Percentiles rank a stretch among this genome's conserved stretches.
phyloP scores from a whole-genome alignment of 2,329 filamentous ascomycete species.

The Neofusicoccum kwambonambiense region DNA sequence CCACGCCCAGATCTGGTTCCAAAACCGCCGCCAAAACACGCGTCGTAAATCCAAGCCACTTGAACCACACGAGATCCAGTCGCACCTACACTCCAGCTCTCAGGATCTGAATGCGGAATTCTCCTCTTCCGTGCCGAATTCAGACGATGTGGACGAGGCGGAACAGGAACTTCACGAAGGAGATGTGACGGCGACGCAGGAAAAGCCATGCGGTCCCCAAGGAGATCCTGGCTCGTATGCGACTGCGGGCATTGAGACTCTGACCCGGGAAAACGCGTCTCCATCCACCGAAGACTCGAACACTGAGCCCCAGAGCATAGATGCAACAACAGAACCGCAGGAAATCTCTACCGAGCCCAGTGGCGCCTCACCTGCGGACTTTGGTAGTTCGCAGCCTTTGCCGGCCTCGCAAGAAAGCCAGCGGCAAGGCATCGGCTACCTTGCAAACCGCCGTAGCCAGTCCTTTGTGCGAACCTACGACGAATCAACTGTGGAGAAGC shows the following conservation, averaged over 20 bases:
- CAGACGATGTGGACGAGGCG: constrained; percentile 24
- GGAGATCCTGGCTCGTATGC: background rate
- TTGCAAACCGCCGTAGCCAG: constrained; percentile 47
- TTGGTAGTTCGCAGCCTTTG: constrained; percentile 32
- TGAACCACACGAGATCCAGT: constrained; percentile 28
- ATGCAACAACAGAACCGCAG: constrained; percentile 25
- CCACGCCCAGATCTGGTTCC: constrained; percentile 82
- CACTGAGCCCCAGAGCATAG: constrained; percentile 24
- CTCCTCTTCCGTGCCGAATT: constrained; percentile 12
- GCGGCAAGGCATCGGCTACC: constrained; percentile 39
- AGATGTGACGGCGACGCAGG: constrained; percentile 6
- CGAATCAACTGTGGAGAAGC: constrained; percentile 21
- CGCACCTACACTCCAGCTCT: constrained; percentile 19
- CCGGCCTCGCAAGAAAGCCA: constrained; percentile 30
- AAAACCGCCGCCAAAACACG: constrained; percentile 91
- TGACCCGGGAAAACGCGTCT: background rate
- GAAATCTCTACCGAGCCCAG: constrained; percentile 20
- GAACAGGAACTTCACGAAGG: constrained; percentile 11
- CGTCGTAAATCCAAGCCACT: constrained; percentile 84
- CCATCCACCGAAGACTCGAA: background rate
- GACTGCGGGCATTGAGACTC: background rate
- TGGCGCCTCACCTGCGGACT: constrained; percentile 28
- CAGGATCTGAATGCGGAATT: background rate
- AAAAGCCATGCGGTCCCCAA: background rate
- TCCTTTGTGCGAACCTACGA: constrained; percentile 38